phyloP scores from a whole-genome alignment of 495 filamentous ascomycete species.

The Aspergillus kassunensis region DNA sequence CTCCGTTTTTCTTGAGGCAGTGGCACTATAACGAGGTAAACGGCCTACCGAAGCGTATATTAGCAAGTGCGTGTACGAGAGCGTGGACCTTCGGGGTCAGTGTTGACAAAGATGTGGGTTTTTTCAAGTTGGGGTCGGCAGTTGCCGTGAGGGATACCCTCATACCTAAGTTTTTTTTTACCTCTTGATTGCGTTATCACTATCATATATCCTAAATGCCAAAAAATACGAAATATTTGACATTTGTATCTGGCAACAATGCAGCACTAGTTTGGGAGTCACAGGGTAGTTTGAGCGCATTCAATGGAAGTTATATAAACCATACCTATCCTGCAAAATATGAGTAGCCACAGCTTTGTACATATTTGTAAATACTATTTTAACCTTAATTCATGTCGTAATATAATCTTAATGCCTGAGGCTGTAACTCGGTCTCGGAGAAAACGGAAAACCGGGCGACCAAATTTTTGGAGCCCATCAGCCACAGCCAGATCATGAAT shows the following conservation, averaged over 20 bases:
- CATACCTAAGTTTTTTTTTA: conserved; percentile 1
- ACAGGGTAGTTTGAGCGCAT: too few relatives aligned
- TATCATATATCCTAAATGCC: conserved; percentile 9
- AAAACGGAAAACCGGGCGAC: conserved; percentile 38
- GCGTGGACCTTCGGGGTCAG: neutral
- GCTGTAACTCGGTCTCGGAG: conserved; percentile 25
- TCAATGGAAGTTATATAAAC: too few relatives aligned
- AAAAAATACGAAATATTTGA: conserved; percentile 1
- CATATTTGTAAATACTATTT: too few relatives aligned
- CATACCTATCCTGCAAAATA: too few relatives aligned
- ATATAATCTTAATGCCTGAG: conserved; percentile 26
- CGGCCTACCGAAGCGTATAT: conserved; percentile 1
- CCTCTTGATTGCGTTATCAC: neutral
- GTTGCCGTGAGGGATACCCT: neutral
- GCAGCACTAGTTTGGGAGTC: too few relatives aligned
- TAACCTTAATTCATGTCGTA: too few relatives aligned
- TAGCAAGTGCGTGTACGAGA: neutral
- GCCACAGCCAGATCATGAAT: conserved; percentile 2
- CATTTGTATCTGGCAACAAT: neutral
- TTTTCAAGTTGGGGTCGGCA: conserved; percentile 2
- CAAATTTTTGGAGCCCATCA: conserved; percentile 32
- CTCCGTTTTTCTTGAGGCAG: neutral
- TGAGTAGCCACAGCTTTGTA: too few relatives aligned
- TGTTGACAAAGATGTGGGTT: neutral
- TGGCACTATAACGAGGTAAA: conserved; percentile 4